A percentile compares a stretch with the other conserved stretches of the same genome.
phyloP scores from a whole-genome alignment of 83 land plant species.

The Picea engelmannii region DNA sequence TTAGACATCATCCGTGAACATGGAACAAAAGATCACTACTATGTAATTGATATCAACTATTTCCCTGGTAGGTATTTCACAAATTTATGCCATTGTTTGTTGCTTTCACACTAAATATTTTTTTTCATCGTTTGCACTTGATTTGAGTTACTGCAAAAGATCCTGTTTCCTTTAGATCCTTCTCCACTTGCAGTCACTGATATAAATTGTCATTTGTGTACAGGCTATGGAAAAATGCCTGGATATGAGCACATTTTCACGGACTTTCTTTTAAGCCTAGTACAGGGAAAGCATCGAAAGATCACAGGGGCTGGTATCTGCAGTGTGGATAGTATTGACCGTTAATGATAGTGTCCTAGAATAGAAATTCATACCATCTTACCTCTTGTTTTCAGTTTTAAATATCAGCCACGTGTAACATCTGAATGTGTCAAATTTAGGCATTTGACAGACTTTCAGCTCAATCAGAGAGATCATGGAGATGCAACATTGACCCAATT shows the following conservation, averaged over 20 bases:
- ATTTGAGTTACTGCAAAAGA: background rate
- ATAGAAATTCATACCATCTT: background rate
- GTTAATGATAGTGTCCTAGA: background rate
- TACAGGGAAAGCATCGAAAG: conserved; percentile 48
- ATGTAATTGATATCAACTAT: conserved; percentile 93
- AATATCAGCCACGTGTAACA: conserved; percentile 5
- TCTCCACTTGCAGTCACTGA: background rate
- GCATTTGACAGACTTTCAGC: conserved; percentile 7
- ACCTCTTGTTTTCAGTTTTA: background rate
- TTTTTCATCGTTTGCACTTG: background rate
- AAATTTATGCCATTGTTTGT: background rate
- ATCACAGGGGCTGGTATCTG: conserved; percentile 14
- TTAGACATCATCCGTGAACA: conserved; percentile 90
- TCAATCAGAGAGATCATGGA: background rate
- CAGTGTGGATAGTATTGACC: background rate
- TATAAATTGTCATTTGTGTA: background rate
- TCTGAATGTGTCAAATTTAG: conserved; percentile 10
- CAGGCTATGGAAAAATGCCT: conserved; percentile 86
- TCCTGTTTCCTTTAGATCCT: background rate
- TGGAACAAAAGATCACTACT: conserved; percentile 67
- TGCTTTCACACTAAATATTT: background rate
- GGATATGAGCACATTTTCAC: conserved; percentile 83
- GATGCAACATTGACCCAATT: conserved; percentile 6
- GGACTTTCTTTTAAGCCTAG: conserved; percentile 67
- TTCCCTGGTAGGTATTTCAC: conserved; percentile 67